These are phyloP conservation scores for Candida ficus DNA, from an alignment of 805 yeast genomes.

Conservation along the genomic window DNA sequence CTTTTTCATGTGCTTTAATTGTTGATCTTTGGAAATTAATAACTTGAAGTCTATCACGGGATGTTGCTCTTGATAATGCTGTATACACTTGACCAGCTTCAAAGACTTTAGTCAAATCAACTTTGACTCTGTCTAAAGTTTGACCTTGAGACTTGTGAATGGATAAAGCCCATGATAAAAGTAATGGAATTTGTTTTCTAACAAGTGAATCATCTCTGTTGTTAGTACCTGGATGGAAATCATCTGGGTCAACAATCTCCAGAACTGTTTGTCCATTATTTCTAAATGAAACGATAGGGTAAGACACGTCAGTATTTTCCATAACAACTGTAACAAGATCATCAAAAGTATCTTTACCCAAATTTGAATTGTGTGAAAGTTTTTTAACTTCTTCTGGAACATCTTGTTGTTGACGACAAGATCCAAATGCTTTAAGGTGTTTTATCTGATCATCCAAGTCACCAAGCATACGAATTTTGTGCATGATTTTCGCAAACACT, in stretches of 20 bases:
- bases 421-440: too few species aligned
- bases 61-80: constrained; percentile 74
- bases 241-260: constrained; percentile 32
- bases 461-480: constrained; percentile 14
- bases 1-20: constrained; percentile 57
- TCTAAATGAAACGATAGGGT: too few species aligned
- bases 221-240: constrained; percentile 30
- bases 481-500: constrained; percentile 14
- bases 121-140: constrained; percentile 64
- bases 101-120: constrained; percentile 60
- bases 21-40: constrained; percentile 55
- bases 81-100: constrained; percentile 85
- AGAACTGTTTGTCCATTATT: constrained; percentile 23
- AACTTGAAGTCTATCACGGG: constrained; percentile 60
- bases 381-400: constrained; percentile 25
- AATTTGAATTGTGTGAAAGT: constrained; percentile 17
- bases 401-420: constrained; percentile 24
- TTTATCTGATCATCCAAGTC: too few species aligned
- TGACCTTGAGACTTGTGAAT: constrained; percentile 87
- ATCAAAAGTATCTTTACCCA: too few species aligned
- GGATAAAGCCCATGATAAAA: constrained; percentile 78
- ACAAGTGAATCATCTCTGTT: constrained; percentile 24
- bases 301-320: too few species aligned
- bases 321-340: too few species aligned
- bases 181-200: constrained; percentile 61